Percentiles rank a stretch among this genome's conserved stretches.
Evolutionary conservation across 2,329 filamentous ascomycete species (phyloP).

Genomic region (Phoma herbarum): DNA sequence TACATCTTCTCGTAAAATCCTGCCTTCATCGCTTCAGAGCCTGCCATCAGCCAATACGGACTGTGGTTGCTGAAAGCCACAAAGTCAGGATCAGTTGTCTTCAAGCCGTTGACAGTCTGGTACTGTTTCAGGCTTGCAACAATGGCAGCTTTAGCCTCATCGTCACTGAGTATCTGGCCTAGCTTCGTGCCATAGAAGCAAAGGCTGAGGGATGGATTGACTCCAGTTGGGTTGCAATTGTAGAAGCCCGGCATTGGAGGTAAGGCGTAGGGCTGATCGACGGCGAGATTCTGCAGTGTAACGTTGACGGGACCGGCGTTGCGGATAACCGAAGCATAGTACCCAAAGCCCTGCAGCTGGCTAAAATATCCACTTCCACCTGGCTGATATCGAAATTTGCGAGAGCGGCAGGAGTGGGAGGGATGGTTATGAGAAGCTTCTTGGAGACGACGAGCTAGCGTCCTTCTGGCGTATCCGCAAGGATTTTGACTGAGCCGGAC

Average conservation of each 20-base stretch:
- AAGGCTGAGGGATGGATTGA: neutral
- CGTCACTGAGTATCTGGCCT: neutral
- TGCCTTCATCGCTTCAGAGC: neutral
- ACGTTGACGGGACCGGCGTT: neutral
- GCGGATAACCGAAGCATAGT: neutral
- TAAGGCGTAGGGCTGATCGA: neutral
- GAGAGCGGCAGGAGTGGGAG: neutral
- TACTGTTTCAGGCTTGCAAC: neutral
- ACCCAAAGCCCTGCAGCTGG: neutral
- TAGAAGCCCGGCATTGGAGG: neutral
- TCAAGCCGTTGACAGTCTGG: neutral
- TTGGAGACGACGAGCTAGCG: neutral
- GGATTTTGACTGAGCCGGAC: neutral
- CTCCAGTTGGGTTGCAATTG: neutral
- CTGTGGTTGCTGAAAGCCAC: neutral
- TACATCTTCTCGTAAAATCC: neutral
- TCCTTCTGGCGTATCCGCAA: neutral
- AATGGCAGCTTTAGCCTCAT: neutral
- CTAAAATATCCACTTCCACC: neutral
- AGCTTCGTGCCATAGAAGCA: neutral
- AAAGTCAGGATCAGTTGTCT: neutral
- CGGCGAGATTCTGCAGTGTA: neutral
- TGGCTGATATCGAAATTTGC: neutral
- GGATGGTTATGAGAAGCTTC: neutral
- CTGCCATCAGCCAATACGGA: neutral